Evolutionary conservation across 768 basidiomycete species (phyloP).

Genomic region (Amanita thiersii): DNA sequence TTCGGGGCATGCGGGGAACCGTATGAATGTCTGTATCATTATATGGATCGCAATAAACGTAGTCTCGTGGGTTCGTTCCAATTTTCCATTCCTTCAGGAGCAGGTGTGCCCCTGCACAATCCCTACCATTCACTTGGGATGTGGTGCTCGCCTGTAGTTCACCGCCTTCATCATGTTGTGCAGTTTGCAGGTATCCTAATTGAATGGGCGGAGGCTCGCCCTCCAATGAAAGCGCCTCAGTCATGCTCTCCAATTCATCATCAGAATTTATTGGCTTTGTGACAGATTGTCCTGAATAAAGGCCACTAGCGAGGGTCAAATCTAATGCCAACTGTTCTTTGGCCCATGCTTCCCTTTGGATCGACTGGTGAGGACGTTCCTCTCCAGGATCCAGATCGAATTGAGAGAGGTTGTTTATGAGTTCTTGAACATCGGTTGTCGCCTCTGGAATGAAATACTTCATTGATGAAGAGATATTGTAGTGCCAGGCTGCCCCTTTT

Average conservation of each 20-base stretch:
- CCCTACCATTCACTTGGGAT: constrained; percentile 11
- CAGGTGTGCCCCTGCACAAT: constrained; percentile 49
- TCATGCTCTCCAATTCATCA: constrained; percentile 44
- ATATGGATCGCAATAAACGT: constrained; percentile 51
- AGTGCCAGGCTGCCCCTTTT: constrained; percentile 43
- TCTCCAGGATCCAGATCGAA: constrained; percentile 34
- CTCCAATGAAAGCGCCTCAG: constrained; percentile 48
- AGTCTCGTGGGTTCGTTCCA: constrained; percentile 41
- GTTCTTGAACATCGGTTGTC: constrained; percentile 22
- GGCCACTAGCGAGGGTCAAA: constrained; percentile 46
- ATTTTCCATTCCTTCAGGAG: constrained; percentile 65
- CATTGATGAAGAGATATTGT: constrained; percentile 40
- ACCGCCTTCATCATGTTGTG: constrained; percentile 20
- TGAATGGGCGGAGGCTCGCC: constrained; percentile 48
- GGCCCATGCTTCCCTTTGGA: constrained; percentile 43
- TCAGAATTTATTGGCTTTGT: constrained; percentile 17
- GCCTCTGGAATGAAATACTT: constrained; percentile 30
- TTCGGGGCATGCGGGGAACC: background rate
- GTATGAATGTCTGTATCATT: constrained; percentile 14
- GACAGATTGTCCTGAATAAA: constrained; percentile 43
- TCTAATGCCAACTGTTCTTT: constrained; percentile 59
- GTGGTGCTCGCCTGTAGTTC: constrained; percentile 15
- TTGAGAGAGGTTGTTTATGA: constrained; percentile 29
- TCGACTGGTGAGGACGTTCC: constrained; percentile 28
- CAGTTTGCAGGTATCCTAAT: constrained; percentile 57